These are phyloP conservation scores for Plasmodium gallinaceum DNA, from an alignment of 169 alveolate genomes.

Conservation along the genomic window DNA sequence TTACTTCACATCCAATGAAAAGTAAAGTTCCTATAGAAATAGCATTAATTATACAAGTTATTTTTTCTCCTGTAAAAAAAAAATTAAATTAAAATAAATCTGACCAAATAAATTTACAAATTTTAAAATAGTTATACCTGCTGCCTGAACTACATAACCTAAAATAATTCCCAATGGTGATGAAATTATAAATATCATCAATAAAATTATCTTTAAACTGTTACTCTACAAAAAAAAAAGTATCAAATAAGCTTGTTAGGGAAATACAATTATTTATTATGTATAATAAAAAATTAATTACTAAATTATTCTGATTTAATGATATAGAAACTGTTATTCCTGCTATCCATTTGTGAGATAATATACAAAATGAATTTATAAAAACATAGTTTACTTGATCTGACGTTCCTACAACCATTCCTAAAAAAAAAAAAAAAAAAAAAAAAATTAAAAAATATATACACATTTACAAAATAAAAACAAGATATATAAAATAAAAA, in stretches of 20 bases:
- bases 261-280: no score
- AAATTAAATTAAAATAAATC: background rate
- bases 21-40: constrained; percentile 56
- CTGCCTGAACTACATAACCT: constrained; percentile 36
- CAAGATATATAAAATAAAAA: background rate
- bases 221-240: constrained; percentile 26
- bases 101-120: background rate
- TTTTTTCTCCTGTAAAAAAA: constrained; percentile 40
- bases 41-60: constrained; percentile 56
- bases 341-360: constrained; percentile 70
- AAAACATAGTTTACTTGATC: constrained; percentile 30
- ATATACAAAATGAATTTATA: constrained; percentile 59
- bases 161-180: constrained; percentile 60
- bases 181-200: constrained; percentile 28
- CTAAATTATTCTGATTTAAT: constrained; percentile 40
- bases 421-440: constrained; percentile 5
- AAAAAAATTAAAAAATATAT: constrained; percentile 1
- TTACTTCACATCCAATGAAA: constrained; percentile 69
- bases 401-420: constrained; percentile 70
- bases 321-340: constrained; percentile 69
- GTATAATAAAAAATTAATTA: background rate
- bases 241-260: no score
- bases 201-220: constrained; percentile 25
- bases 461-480: no score
- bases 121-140: constrained; percentile 11